Conservation (phyloP, 2,329 filamentous ascomycete genomes). For the Cladophialophora carrionii region DNA sequence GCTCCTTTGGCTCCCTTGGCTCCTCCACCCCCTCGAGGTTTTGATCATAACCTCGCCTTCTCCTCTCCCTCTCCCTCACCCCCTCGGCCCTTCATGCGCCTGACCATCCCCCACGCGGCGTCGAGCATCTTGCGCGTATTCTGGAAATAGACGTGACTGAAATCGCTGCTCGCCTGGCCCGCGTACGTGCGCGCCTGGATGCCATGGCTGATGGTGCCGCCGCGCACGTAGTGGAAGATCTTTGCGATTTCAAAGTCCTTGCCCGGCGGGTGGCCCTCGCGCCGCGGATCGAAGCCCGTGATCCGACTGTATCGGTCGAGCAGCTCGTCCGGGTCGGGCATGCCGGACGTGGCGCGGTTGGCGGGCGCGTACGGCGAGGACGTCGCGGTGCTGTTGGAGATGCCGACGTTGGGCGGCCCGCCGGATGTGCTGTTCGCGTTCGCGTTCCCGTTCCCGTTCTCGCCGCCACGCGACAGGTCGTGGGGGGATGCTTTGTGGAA, state of each 20-base stretch:
- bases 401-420: slow-evolving; percentile 8
- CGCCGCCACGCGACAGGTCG: neutral
- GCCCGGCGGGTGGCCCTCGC: slow-evolving; percentile 19
- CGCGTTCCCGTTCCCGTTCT: neutral
- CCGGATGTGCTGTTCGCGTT: neutral
- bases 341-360: slow-evolving; percentile 23
- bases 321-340: slow-evolving; percentile 28
- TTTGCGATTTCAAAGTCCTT: slow-evolving; percentile 31
- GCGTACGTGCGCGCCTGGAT: slow-evolving; percentile 32
- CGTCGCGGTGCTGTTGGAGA: slow-evolving; percentile 5
- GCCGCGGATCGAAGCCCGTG: slow-evolving; percentile 25
- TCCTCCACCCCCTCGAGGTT: no score
- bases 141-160: slow-evolving; percentile 28
- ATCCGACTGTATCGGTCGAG: slow-evolving; percentile 26
- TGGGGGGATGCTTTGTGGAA: slow-evolving; percentile 5
- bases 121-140: slow-evolving; percentile 30
- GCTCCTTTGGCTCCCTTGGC: no score
- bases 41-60: slow-evolving; percentile 11
- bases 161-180: slow-evolving; percentile 33
- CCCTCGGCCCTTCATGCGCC: slow-evolving; percentile 10
- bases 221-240: slow-evolving; percentile 29
- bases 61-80: neutral
- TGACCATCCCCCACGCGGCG: slow-evolving; percentile 19
- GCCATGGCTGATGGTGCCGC: slow-evolving; percentile 32
- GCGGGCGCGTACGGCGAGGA: slow-evolving; percentile 20